These are phyloP conservation scores for Wickerhamiella lipophila DNA, from an alignment of 805 yeast species.

Conservation along the genomic window DNA sequence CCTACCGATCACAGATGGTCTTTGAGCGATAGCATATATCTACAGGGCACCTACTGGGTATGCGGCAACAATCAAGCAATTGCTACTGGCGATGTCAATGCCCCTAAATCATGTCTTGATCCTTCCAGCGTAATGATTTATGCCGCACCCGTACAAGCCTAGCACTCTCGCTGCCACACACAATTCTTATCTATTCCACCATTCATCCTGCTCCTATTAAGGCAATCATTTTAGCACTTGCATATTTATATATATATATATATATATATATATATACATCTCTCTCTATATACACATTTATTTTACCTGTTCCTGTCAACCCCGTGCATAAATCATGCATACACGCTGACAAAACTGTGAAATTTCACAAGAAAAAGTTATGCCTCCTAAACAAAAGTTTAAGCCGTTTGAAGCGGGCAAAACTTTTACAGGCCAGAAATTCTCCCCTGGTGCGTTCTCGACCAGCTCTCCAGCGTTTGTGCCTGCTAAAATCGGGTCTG, in stretches of 20 bases:
- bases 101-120: background rate
- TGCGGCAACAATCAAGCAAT: background rate
- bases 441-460: constrained; percentile 12
- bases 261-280: too few relatives aligned
- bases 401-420: constrained; percentile 19
- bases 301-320: too few relatives aligned
- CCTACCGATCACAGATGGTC: background rate
- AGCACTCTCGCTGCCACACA: background rate
- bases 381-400: constrained; percentile 22
- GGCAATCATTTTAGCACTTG: too few relatives aligned
- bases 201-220: background rate
- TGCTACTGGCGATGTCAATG: background rate
- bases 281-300: too few relatives aligned
- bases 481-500: background rate
- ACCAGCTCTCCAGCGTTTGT: background rate
- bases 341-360: constrained; percentile 1
- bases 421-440: constrained; percentile 13
- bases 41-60: constrained; percentile 1
- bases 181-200: too few relatives aligned
- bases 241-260: too few relatives aligned
- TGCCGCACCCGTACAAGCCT: background rate
- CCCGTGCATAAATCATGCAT: background rate
- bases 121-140: background rate
- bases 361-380: constrained; percentile 10
- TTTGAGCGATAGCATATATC: background rate